Evolutionary conservation across 208 protist genomes (phyloP).

Genomic region (Leishmania major): DNA sequence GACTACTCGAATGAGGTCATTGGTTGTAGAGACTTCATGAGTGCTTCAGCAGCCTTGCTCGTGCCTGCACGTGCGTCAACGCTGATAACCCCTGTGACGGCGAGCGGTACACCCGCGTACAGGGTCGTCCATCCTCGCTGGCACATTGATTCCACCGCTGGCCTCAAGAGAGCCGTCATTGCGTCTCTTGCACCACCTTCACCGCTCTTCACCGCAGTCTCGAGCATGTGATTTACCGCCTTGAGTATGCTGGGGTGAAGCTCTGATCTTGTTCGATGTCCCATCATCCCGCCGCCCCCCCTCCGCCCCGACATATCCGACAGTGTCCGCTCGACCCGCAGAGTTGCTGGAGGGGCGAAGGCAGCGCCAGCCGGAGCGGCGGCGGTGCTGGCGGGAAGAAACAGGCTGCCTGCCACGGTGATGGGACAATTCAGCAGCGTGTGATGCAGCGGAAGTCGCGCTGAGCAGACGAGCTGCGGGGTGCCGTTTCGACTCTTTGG

Average conservation of each 20-base stretch:
- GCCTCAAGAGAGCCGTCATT: conserved; percentile 3
- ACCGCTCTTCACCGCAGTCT: neutral
- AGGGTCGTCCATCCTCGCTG: conserved; percentile 25
- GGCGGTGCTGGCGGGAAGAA: conserved; percentile 5
- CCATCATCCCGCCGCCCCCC: neutral
- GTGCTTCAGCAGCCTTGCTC: neutral
- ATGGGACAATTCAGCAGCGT: neutral
- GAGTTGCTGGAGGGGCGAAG: neutral
- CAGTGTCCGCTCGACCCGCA: neutral
- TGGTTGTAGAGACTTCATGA: conserved; percentile 22
- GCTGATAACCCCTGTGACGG: neutral
- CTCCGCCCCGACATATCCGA: neutral
- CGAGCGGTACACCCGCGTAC: conserved; percentile 15
- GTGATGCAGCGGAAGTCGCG: neutral
- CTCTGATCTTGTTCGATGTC: neutral
- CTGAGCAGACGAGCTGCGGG: neutral
- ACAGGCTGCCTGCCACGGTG: neutral
- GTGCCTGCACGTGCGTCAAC: neutral
- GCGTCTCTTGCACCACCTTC: neutral
- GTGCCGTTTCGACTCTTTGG: neutral
- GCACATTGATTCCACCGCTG: conserved; percentile 17
- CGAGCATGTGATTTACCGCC: conserved; percentile 3
- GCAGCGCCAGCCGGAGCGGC: neutral
- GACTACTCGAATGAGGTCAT: conserved; percentile 45
- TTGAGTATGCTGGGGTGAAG: neutral